A percentile compares a stretch with the other conserved stretches of the same genome.
Evolutionary conservation across 2,329 filamentous ascomycete genomes (phyloP).

Genomic region (Chaetomium olivaceum): DNA sequence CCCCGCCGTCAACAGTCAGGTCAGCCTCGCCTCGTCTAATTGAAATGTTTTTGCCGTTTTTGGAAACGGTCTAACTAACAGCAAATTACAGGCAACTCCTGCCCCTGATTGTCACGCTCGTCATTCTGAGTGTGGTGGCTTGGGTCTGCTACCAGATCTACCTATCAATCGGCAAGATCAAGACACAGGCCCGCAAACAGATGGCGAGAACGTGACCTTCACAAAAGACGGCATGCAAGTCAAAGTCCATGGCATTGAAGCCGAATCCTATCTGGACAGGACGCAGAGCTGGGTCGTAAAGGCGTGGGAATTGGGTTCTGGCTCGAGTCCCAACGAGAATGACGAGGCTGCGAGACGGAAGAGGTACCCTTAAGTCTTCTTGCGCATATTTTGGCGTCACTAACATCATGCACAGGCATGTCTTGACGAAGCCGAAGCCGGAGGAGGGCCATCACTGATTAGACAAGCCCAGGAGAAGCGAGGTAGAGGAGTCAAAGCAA

Average conservation of each 20-base stretch:
- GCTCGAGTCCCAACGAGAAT: slow-evolving; percentile 24
- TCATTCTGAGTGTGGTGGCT: slow-evolving; percentile 56
- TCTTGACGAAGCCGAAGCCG: slow-evolving; percentile 12
- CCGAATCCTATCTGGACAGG: slow-evolving; percentile 71
- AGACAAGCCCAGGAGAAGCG: not conserved
- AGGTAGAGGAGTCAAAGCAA: not conserved
- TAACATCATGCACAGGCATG: slow-evolving; percentile 5
- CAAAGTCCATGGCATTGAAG: slow-evolving; percentile 66
- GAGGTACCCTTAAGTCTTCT: slow-evolving; percentile 25
- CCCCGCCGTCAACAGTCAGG: slow-evolving; percentile 19
- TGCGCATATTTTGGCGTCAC: not conserved
- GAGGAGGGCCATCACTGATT: not conserved
- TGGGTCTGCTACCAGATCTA: slow-evolving; percentile 75
- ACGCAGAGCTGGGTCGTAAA: slow-evolving; percentile 70
- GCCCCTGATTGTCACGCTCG: slow-evolving; percentile 65
- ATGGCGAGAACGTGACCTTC: slow-evolving; percentile 74
- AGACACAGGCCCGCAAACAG: slow-evolving; percentile 63
- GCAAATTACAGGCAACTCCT: slow-evolving; percentile 54
- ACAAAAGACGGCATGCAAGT: slow-evolving; percentile 74
- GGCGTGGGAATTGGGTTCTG: slow-evolving; percentile 60
- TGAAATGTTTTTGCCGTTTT: not conserved
- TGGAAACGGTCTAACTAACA: not conserved
- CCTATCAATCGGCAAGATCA: slow-evolving; percentile 65
- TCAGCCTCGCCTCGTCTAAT: not conserved
- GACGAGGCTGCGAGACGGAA: slow-evolving; percentile 36